A percentile compares a stretch with the other conserved stretches of the same genome.
phyloP scores from a whole-genome alignment of 176 grass and related monocot genomes.

The Tillandsia leiboldiana region DNA sequence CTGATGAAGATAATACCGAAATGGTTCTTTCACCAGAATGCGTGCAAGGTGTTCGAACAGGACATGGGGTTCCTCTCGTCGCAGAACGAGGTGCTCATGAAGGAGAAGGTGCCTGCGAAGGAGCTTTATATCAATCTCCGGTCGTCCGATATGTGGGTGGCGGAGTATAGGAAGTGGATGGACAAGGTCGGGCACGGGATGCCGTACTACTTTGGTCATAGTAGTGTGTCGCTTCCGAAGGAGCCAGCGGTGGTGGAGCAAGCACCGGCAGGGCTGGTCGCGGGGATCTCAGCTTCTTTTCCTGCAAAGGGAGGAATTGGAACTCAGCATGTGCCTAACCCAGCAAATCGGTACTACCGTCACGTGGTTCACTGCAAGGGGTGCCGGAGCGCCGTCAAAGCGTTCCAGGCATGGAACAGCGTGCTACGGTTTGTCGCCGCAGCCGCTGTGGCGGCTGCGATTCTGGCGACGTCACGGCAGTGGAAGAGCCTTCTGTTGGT shows the following conservation, averaged over 20 bases:
- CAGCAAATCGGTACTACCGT: constrained; percentile 66
- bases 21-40: constrained; percentile 85
- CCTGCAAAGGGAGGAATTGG: constrained; percentile 76
- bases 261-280: constrained; percentile 52
- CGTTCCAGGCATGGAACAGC: constrained; percentile 42
- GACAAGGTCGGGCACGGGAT: constrained; percentile 73
- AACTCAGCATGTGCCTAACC: constrained; percentile 59
- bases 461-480: constrained; percentile 31
- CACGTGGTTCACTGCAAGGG: constrained; percentile 96
- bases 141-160: constrained; percentile 73
- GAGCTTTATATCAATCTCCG: constrained; percentile 85
- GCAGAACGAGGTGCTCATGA: constrained; percentile 83
- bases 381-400: constrained; percentile 38
- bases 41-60: constrained; percentile 85
- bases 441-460: constrained; percentile 29
- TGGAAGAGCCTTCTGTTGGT: constrained; percentile 39
- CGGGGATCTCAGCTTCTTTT: constrained; percentile 55
- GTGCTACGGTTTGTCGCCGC: constrained; percentile 28
- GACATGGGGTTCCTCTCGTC: constrained; percentile 98
- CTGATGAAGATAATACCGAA: constrained; percentile 29
- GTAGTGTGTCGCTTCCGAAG: constrained; percentile 33
- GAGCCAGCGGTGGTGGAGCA: constrained; percentile 73
- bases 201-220: constrained; percentile 97
- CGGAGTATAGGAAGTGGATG: constrained; percentile 97
- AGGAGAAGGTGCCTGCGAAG: constrained; percentile 71